These are phyloP conservation scores for Sporodiniella umbellata DNA, from an alignment of 371 early-diverging fungal genomes.

Conservation along the genomic window DNA sequence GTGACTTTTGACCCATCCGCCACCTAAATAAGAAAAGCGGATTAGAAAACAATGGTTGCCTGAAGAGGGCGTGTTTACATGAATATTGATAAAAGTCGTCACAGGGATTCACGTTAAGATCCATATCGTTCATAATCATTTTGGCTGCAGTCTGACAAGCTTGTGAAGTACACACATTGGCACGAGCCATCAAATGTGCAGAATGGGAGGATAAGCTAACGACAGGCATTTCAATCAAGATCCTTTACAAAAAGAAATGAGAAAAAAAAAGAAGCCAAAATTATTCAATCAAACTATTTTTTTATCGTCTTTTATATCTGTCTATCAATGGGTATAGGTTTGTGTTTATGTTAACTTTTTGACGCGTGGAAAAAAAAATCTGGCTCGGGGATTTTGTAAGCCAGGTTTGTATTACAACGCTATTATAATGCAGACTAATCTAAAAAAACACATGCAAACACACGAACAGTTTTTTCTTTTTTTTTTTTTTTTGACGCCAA, in stretches of 20 bases:
- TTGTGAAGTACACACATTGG: conserved; percentile 5
- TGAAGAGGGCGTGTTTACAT: conserved; percentile 28
- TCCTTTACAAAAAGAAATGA: background rate
- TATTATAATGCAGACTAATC: too few relatives aligned
- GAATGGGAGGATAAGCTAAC: conserved; percentile 8
- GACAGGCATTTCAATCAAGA: background rate
- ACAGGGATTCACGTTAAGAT: conserved; percentile 39
- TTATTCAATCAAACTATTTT: background rate
- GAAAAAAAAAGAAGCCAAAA: background rate
- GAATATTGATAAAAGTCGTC: conserved; percentile 47
- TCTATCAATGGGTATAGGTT: too few relatives aligned
- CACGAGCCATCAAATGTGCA: conserved; percentile 6
- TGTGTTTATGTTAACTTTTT: background rate
- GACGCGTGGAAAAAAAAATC: background rate
- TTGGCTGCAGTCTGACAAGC: conserved; percentile 6
- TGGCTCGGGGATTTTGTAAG: background rate
- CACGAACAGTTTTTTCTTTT: too few relatives aligned
- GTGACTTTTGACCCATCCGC: conserved; percentile 35
- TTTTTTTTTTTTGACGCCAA: too few relatives aligned
- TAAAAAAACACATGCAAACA: too few relatives aligned
- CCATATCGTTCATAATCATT: conserved; percentile 19
- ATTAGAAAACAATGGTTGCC: background rate
- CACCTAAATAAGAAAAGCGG: conserved; percentile 27
- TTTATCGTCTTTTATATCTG: too few relatives aligned
- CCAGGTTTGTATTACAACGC: background rate